These are phyloP conservation scores for Linaria vulgaris DNA, from an alignment of 257 asterid genomes.

Conservation along the genomic window DNA sequence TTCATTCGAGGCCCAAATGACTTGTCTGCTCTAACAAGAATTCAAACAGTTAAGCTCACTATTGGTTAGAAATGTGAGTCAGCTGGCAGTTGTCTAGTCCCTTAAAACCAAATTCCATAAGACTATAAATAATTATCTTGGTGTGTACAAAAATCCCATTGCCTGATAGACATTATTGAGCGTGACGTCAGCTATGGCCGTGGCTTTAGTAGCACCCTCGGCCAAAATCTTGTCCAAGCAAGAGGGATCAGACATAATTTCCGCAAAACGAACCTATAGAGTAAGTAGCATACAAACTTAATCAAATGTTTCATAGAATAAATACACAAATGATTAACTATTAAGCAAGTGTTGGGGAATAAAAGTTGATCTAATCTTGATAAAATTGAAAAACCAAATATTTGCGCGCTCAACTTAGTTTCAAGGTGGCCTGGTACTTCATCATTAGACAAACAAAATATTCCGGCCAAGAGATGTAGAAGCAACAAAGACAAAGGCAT, in stretches of 20 bases:
- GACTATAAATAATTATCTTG: slow-evolving; percentile 10
- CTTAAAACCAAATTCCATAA: too few species aligned
- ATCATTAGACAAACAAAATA: background rate
- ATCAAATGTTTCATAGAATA: slow-evolving; percentile 9
- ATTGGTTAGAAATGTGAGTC: too few species aligned
- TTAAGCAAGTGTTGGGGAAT: background rate
- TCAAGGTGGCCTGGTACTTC: background rate
- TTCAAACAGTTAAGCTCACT: too few species aligned
- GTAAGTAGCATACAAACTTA: background rate
- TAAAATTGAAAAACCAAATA: background rate
- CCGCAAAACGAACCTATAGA: slow-evolving; percentile 57
- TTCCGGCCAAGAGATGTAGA: background rate
- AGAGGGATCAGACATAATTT: slow-evolving; percentile 60
- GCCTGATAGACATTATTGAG: slow-evolving; percentile 75
- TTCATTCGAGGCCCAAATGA: too few species aligned
- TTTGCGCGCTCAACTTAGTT: background rate
- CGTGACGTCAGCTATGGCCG: slow-evolving; percentile 68
- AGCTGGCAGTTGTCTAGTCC: too few species aligned
- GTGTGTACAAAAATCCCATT: slow-evolving; percentile 80
- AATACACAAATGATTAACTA: background rate
- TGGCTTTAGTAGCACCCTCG: slow-evolving; percentile 81
- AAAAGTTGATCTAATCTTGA: background rate
- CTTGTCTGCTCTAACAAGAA: too few species aligned
- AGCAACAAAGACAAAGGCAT: background rate
- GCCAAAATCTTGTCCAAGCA: slow-evolving; percentile 69